Evolutionary conservation across 805 yeast species (phyloP).

Genomic region (Zygosaccharomyces gambellarensis): DNA sequence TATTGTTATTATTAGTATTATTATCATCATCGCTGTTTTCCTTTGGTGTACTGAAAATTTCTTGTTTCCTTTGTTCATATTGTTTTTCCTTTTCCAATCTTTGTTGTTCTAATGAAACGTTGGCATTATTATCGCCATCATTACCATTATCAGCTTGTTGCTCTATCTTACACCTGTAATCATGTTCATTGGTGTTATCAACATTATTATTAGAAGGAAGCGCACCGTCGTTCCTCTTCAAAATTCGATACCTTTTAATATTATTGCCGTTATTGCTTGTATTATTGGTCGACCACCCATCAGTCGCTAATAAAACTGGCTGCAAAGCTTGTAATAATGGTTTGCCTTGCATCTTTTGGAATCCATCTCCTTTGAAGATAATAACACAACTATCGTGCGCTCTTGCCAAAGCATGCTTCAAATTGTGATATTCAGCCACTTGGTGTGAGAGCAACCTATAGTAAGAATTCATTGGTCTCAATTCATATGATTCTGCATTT

Average conservation of each 20-base stretch:
- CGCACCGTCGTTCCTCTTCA: constrained; percentile 24
- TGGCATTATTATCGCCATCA: not conserved
- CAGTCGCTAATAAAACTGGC: constrained; percentile 7
- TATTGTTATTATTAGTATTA: constrained; percentile 15
- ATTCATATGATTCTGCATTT: constrained; percentile 38
- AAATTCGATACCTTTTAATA: constrained; percentile 14
- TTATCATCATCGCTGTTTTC: constrained; percentile 23
- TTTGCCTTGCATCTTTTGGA: constrained; percentile 10
- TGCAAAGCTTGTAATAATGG: constrained; percentile 22
- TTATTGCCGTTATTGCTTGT: not conserved
- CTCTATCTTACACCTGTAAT: no score
- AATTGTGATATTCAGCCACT: constrained; percentile 58
- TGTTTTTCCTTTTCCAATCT: constrained; percentile 40
- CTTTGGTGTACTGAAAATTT: constrained; percentile 33
- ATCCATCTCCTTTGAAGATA: constrained; percentile 37
- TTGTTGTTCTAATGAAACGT: constrained; percentile 30
- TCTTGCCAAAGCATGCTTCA: constrained; percentile 53
- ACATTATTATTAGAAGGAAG: not conserved
- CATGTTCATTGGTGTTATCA: no score
- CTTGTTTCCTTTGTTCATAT: constrained; percentile 39
- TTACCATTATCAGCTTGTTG: no score
- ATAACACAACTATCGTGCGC: constrained; percentile 45
- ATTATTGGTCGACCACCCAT: not conserved
- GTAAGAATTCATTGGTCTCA: constrained; percentile 61
- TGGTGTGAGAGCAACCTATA: constrained; percentile 65